These are phyloP conservation scores for Hymenoscyphus salicellus DNA, from an alignment of 2,329 filamentous ascomycete species.

Conservation along the genomic window DNA sequence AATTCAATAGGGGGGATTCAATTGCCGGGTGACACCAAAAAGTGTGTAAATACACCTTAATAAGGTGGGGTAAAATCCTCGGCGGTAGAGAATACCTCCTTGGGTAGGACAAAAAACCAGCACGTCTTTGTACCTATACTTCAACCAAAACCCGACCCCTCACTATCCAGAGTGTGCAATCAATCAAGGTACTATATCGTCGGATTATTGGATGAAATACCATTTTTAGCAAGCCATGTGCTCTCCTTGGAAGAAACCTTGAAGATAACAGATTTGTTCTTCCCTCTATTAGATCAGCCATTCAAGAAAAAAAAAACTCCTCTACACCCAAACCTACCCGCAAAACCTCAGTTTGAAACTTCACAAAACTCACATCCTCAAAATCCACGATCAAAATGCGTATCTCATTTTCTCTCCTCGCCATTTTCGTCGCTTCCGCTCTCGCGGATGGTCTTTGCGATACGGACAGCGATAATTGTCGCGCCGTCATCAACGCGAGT, in stretches of 20 bases:
- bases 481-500: conserved; percentile 23
- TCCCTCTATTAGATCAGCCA: background rate
- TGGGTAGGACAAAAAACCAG: background rate
- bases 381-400: conserved; percentile 10
- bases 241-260: background rate
- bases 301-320: background rate
- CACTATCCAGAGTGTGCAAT: conserved; percentile 9
- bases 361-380: background rate
- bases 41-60: conserved; percentile 7
- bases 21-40: conserved; percentile 8
- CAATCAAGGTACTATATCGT: conserved; percentile 6
- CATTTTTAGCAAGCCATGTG: conserved; percentile 5
- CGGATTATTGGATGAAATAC: conserved; percentile 3
- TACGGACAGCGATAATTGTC: conserved; percentile 18
- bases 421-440: conserved; percentile 2
- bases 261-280: background rate
- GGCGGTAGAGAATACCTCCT: conserved; percentile 3
- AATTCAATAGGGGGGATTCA: background rate
- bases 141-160: background rate
- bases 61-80: conserved; percentile 1
- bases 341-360: background rate
- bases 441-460: conserved; percentile 16
- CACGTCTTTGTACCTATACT: background rate
- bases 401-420: conserved; percentile 7
- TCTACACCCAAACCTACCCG: background rate